Evolutionary conservation across 345 rosid species (phyloP).

Genomic region (Eucalyptus melliodora): DNA sequence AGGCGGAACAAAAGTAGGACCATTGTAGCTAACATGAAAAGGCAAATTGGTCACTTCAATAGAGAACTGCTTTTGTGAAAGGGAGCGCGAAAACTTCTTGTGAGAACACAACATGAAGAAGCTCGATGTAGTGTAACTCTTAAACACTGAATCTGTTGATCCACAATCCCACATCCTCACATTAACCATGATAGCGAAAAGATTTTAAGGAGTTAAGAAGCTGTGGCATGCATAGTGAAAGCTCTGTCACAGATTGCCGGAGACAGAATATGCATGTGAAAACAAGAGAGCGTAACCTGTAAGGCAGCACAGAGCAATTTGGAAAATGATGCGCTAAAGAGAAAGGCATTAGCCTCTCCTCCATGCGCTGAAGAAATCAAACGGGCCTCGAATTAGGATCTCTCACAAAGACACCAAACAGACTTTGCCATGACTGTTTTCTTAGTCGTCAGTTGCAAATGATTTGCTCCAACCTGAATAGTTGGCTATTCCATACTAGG

Average conservation of each 20-base stretch:
- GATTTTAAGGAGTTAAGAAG: not conserved
- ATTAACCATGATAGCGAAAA: not conserved
- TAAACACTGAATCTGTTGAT: not conserved
- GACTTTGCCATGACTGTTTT: not conserved
- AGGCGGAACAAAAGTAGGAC: not conserved
- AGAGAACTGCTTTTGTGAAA: not conserved
- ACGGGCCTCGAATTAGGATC: not conserved
- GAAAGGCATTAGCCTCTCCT: not conserved
- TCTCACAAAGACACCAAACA: not conserved
- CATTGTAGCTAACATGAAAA: not conserved
- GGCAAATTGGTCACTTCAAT: not conserved
- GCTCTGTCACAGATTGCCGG: not conserved
- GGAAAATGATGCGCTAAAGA: not conserved
- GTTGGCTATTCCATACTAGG: not conserved
- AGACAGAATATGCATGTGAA: not conserved
- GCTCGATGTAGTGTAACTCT: not conserved
- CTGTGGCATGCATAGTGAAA: not conserved
- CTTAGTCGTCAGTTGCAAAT: not conserved
- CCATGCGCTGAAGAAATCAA: not conserved
- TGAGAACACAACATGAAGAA: not conserved
- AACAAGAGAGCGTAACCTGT: not conserved
- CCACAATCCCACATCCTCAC: not conserved
- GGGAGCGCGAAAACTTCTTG: not conserved
- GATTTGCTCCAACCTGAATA: not conserved
- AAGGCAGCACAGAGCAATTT: not conserved